Base-by-base conservation (phyloP, 768 basidiomycete genomes). In the Cyclocybe aegerita region DNA sequence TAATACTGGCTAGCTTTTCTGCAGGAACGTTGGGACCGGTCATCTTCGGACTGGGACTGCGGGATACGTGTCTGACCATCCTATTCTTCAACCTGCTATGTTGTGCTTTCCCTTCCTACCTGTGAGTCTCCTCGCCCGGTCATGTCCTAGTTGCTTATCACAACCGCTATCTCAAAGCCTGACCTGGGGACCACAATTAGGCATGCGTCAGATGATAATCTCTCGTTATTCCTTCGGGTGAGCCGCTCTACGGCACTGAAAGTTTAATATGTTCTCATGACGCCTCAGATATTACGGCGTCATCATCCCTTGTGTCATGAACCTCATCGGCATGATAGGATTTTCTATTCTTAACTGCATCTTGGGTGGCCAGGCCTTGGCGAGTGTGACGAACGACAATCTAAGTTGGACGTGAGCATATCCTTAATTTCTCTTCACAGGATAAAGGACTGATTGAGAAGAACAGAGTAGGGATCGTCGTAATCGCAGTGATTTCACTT, bases 151-250 rank as follows among this genome's bases (percentile, higher is more conserved):
- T 4, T 33, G 9, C 8, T 6, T 14, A 14, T 43, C 41, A 37
- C 42, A 10, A 23, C 57, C 46, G 6, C 4, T 12, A 16, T 47
- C 14, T 11, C n/a, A 9, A n/a, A 65, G 62, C 29, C 46, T 45
- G 10, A 90, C 86, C 15, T 92, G 88, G 81, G 91, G 93, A 12
- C 89, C 93, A 0, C 86, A 83, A 64, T 72, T 90, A 0, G 93
- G 93, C 9, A 81, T 94, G 73, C 78, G 93, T 11, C 90, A 93
- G 58, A 91, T 94, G 88, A 82, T 91, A 16, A 79, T 82, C 39
- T 84, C 90, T 2, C 61, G 64, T 43, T 70, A 71, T 56, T 61
- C 71, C 9, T 72, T 71, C 49, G 70, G 71, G 70, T 73, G 33
- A 30, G 68, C 50, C 0, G 4, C 23, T 23, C 23, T 23, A 23